Percentiles rank a stretch among this genome's conserved stretches.
These are phyloP conservation scores for Irpex sp. DNA, from an alignment of 1,284 basidiomycete species.

Conservation along the genomic window DNA sequence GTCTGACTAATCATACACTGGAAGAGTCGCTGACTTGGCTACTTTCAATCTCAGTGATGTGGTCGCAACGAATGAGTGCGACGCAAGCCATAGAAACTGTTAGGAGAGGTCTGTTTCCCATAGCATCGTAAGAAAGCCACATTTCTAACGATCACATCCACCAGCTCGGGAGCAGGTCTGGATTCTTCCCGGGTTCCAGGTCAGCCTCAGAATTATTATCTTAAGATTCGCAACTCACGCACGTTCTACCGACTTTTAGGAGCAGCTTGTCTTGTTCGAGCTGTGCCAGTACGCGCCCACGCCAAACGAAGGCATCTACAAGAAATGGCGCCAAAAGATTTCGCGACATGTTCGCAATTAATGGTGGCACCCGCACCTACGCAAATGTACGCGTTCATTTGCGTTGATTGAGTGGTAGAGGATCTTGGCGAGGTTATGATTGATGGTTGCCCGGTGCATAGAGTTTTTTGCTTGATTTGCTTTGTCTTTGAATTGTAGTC, in stretches of 20 bases:
- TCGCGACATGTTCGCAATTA: constrained; percentile 19
- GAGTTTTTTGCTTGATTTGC: background rate
- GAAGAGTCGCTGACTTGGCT: background rate
- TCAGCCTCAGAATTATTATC: constrained; percentile 7
- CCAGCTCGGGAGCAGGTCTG: constrained; percentile 75
- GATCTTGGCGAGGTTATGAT: background rate
- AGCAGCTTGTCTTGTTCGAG: constrained; percentile 74
- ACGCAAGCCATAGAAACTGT: constrained; percentile 61
- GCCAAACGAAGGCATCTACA: constrained; percentile 60
- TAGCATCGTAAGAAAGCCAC: background rate
- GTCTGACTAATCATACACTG: background rate
- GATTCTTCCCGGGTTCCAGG: constrained; percentile 67
- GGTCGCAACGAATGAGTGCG: constrained; percentile 48
- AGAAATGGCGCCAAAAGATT: constrained; percentile 51
- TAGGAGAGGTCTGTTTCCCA: constrained; percentile 48
- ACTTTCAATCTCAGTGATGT: constrained; percentile 60
- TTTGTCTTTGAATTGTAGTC: background rate
- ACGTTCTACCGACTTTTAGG: constrained; percentile 30
- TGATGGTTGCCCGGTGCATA: background rate
- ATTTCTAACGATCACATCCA: constrained; percentile 7
- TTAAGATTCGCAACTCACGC: background rate
- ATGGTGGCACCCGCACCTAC: background rate
- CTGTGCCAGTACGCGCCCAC: constrained; percentile 68
- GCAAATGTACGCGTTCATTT: background rate
- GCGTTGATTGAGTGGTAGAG: background rate